Conservation (phyloP, 1,284 basidiomycete genomes). For the Somion occarium region DNA sequence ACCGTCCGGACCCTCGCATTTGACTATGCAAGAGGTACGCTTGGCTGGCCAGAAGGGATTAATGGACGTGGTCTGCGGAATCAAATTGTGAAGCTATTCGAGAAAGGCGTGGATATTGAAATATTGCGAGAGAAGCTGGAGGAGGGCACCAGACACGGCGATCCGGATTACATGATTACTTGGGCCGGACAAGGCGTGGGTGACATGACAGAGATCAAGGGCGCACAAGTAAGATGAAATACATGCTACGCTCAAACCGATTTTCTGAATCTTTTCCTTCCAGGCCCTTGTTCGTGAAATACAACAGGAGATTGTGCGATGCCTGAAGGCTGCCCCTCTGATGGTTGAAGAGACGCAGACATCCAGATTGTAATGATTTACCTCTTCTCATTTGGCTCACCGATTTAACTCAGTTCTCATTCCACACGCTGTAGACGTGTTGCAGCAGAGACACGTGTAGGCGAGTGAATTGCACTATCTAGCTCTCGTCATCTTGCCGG, state of each 20-base stretch:
- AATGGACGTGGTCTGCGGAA: slow-evolving; percentile 61
- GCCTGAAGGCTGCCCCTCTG: slow-evolving; percentile 22
- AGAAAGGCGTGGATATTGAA: slow-evolving; percentile 43
- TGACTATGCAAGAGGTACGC: slow-evolving; percentile 52
- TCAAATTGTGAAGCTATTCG: slow-evolving; percentile 53
- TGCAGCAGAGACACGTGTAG: no score
- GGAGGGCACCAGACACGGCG: slow-evolving; percentile 37
- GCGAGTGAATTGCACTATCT: no score
- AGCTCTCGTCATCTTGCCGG: no score
- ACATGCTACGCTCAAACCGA: neutral
- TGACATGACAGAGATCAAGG: slow-evolving; percentile 48
- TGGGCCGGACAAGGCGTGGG: slow-evolving; percentile 70
- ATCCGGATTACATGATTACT: slow-evolving; percentile 50
- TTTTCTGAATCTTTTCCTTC: slow-evolving; percentile 2
- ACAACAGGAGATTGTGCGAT: slow-evolving; percentile 35
- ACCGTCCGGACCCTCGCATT: slow-evolving; percentile 66
- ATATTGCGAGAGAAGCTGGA: slow-evolving; percentile 39
- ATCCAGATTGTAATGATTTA: no score
- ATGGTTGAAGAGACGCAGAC: neutral
- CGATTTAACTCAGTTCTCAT: no score
- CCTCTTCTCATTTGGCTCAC: no score
- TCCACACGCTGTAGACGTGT: no score
- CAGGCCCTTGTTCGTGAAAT: slow-evolving; percentile 50
- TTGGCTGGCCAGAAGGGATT: slow-evolving; percentile 64
- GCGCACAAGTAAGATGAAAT: slow-evolving; percentile 45